Conservation (phyloP, 2,329 filamentous ascomycete species). For the Exophiala sp. region DNA sequence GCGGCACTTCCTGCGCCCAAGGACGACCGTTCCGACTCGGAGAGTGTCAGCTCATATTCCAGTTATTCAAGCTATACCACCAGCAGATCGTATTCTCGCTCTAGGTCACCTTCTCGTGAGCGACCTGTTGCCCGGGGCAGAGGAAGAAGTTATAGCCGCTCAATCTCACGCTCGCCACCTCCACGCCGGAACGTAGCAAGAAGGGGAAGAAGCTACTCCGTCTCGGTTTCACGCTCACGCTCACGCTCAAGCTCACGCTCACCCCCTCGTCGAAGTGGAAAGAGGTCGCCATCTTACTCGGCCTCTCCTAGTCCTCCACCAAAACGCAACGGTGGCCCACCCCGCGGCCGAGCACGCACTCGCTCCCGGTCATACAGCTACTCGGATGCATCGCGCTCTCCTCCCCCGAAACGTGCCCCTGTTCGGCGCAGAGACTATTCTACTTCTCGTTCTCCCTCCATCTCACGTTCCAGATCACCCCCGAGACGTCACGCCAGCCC, state of each 20-base stretch:
- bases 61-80: conserved; percentile 67
- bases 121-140: conserved; percentile 20
- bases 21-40: conserved; percentile 55
- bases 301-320: conserved; percentile 24
- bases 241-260: conserved; percentile 28
- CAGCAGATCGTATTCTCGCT: conserved; percentile 30
- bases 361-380: conserved; percentile 17
- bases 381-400: conserved; percentile 7
- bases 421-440: conserved; percentile 8
- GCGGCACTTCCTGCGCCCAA: conserved; percentile 55
- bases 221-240: conserved; percentile 24
- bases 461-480: conserved; percentile 8
- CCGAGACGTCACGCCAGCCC: neutral
- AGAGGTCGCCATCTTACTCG: conserved; percentile 25
- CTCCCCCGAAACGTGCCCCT: conserved; percentile 1
- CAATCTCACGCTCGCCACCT: conserved; percentile 29
- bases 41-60: conserved; percentile 59
- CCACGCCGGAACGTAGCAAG: conserved; percentile 18
- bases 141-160: conserved; percentile 20
- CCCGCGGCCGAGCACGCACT: conserved; percentile 15
- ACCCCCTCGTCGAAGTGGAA: conserved; percentile 18
- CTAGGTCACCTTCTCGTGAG: conserved; percentile 23
- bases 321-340: conserved; percentile 14
- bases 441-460: conserved; percentile 4
- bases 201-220: conserved; percentile 18